Conservation (phyloP, 2,329 filamentous ascomycete genomes). For the Microsporum ferrugineum region DNA sequence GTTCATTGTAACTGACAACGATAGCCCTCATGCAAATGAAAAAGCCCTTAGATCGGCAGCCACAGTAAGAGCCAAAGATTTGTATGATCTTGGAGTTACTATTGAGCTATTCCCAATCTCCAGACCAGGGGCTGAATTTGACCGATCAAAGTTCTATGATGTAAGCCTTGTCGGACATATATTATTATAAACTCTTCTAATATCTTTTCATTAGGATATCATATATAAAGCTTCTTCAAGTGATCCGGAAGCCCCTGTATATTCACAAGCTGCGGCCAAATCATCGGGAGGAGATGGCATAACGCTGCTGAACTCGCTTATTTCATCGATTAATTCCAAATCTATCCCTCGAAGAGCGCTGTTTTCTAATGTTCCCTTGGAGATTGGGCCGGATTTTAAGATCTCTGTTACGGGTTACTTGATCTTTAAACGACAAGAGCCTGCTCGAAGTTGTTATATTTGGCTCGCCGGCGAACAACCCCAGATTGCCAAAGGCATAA, state of each 20-base stretch:
- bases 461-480: constrained; percentile 78
- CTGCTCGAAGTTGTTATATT: constrained; percentile 72
- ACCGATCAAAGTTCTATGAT: constrained; percentile 81
- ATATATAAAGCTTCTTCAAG: constrained; percentile 65
- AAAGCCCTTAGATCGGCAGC: constrained; percentile 65
- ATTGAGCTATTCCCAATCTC: constrained; percentile 92
- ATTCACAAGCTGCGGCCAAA: constrained; percentile 36
- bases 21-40: constrained; percentile 65
- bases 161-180: constrained; percentile 38
- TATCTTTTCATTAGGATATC: constrained; percentile 56
- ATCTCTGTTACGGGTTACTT: constrained; percentile 94
- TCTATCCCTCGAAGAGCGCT: constrained; percentile 73
- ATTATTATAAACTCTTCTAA: not conserved
- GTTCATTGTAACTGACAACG: constrained; percentile 94
- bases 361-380: constrained; percentile 77
- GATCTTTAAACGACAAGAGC: constrained; percentile 69
- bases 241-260: constrained; percentile 55
- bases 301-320: constrained; percentile 63
- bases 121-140: constrained; percentile 57
- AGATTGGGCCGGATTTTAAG: constrained; percentile 69
- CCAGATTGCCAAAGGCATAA: constrained; percentile 65
- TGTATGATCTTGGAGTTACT: constrained; percentile 83
- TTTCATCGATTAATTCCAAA: constrained; percentile 84
- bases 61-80: constrained; percentile 77
- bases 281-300: constrained; percentile 64